Conservation (phyloP, 495 filamentous ascomycete species). For the Hypoxylon subgilvum region DNA sequence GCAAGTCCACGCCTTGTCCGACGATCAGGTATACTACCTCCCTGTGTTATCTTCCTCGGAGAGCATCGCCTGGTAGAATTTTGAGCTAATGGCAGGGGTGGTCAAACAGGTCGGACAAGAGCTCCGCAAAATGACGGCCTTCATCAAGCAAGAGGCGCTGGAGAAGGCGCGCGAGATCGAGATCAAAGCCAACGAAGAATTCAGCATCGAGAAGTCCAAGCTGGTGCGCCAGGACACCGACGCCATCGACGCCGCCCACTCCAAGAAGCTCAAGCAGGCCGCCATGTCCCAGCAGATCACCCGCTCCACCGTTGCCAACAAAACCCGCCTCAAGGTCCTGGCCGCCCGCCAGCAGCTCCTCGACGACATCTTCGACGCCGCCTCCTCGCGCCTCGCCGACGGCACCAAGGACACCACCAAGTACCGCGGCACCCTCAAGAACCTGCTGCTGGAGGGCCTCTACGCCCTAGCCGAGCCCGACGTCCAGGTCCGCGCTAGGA, state of each 20-base stretch:
- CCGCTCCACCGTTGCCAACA: constrained; percentile 91
- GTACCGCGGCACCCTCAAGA: constrained; percentile 77
- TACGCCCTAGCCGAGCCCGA: constrained; percentile 84
- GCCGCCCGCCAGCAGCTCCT: constrained; percentile 85
- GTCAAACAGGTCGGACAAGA: constrained; percentile 85
- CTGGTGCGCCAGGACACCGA: constrained; percentile 93
- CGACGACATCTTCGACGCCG: constrained; percentile 86
- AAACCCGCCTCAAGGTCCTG: constrained; percentile 87
- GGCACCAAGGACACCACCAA: constrained; percentile 70
- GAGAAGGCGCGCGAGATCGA: constrained; percentile 97
- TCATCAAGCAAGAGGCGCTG: constrained; percentile 97
- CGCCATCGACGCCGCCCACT: constrained; percentile 88
- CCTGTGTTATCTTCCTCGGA: too few relatives aligned
- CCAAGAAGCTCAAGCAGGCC: constrained; percentile 98
- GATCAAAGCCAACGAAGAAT: constrained; percentile 97
- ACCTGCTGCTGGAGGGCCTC: constrained; percentile 84
- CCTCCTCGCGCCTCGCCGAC: constrained; percentile 67
- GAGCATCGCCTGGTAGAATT: too few relatives aligned
- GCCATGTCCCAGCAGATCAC: constrained; percentile 97
- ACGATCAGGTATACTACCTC: constrained; percentile 78
- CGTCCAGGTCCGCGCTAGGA: constrained; percentile 71
- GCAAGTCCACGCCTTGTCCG: constrained; percentile 88
- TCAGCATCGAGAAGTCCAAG: constrained; percentile 97
- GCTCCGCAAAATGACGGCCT: constrained; percentile 99
- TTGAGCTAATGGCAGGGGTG: too few relatives aligned